Conservation (phyloP, 2,329 filamentous ascomycete species). For the Paraconiothyrium brasiliense region DNA sequence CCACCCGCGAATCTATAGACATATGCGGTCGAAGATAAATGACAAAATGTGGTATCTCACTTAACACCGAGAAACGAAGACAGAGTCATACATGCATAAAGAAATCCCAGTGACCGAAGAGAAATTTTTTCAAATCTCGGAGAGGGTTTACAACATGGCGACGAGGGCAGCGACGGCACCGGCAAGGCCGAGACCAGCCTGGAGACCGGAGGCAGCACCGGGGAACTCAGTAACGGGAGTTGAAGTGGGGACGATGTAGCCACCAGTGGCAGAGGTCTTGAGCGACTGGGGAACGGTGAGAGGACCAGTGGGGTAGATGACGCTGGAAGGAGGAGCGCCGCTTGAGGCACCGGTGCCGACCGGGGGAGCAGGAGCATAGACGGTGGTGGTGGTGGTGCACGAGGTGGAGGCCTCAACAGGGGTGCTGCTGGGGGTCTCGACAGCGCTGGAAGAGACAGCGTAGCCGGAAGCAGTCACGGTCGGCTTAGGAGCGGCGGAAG, state of each 20-base stretch:
- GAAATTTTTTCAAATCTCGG: slow-evolving; percentile 7
- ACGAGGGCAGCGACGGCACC: slow-evolving; percentile 54
- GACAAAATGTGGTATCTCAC: slow-evolving; percentile 15
- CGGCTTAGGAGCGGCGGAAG: slow-evolving; percentile 5
- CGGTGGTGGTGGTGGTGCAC: slow-evolving; percentile 20
- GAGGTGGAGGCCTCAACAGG: not conserved
- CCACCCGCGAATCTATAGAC: slow-evolving; percentile 9
- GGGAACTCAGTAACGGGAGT: slow-evolving; percentile 34
- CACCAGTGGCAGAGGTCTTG: slow-evolving; percentile 41
- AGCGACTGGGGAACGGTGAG: slow-evolving; percentile 44
- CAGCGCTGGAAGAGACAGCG: slow-evolving; percentile 22
- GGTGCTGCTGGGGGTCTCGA: slow-evolving; percentile 1
- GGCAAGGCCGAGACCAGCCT: slow-evolving; percentile 50
- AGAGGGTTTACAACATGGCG: slow-evolving; percentile 48
- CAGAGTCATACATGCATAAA: slow-evolving; percentile 20
- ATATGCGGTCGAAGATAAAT: slow-evolving; percentile 7
- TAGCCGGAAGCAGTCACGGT: slow-evolving; percentile 16
- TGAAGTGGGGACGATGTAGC: slow-evolving; percentile 30
- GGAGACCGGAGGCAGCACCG: slow-evolving; percentile 44
- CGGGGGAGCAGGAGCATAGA: slow-evolving; percentile 25
- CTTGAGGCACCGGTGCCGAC: slow-evolving; percentile 37
- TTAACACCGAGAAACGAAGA: slow-evolving; percentile 16
- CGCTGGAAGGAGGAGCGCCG: slow-evolving; percentile 23
- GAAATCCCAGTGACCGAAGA: slow-evolving; percentile 9
- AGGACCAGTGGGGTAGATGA: slow-evolving; percentile 47